Conservation (phyloP, 106 monocot species). For the Acanthochlamys bracteata region DNA sequence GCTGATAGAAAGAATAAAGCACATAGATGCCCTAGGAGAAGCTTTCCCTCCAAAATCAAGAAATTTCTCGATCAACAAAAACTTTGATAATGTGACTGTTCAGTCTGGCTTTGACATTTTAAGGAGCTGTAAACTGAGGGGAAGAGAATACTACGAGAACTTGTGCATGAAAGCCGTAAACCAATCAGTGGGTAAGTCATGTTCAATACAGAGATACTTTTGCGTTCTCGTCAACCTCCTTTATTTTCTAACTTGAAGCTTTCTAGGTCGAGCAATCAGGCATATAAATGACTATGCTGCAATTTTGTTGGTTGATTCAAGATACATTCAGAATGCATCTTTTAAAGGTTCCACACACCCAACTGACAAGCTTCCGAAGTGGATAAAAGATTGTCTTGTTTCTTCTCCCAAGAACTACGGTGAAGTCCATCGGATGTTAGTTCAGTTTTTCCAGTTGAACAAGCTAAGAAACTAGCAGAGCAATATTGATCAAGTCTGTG, state of each 20-base stretch:
- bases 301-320: constrained; percentile 84
- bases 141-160: constrained; percentile 94
- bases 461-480: constrained; percentile 40
- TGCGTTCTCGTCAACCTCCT: constrained; percentile 5
- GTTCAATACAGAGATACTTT: too few relatives aligned
- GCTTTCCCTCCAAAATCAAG: background rate
- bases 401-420: constrained; percentile 54
- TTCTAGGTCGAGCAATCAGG: constrained; percentile 87
- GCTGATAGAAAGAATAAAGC: constrained; percentile 78
- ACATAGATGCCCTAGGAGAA: constrained; percentile 66
- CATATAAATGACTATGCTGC: constrained; percentile 93
- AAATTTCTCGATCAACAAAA: constrained; percentile 10
- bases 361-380: constrained; percentile 66
- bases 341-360: constrained; percentile 29
- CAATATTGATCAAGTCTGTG: too few relatives aligned
- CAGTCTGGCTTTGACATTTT: constrained; percentile 65
- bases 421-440: constrained; percentile 71
- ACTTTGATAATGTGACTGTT: constrained; percentile 12
- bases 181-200: constrained; percentile 71
- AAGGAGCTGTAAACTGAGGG: constrained; percentile 64
- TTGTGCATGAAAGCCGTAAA: constrained; percentile 99
- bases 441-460: constrained; percentile 70
- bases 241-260: background rate
- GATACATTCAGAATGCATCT: constrained; percentile 40
- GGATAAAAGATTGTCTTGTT: constrained; percentile 77